phyloP scores from a whole-genome alignment of 345 rosid genomes.

The Gossypium raimondii region DNA sequence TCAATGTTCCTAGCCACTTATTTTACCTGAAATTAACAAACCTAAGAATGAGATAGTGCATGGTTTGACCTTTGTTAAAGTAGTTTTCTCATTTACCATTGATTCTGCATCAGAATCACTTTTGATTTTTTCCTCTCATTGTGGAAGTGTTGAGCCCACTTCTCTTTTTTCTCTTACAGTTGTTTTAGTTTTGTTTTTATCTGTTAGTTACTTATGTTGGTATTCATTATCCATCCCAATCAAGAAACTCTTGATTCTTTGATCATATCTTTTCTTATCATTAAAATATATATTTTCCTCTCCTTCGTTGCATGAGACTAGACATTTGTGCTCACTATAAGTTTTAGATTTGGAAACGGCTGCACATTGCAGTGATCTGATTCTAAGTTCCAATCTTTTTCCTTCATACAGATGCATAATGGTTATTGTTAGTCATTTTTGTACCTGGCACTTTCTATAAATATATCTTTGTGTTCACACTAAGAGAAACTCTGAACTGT shows the following conservation, averaged over 20 bases:
- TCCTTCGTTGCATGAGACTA: background rate
- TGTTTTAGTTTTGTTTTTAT: background rate
- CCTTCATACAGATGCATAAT: background rate
- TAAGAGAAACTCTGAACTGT: background rate
- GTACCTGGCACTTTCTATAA: background rate
- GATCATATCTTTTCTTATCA: background rate
- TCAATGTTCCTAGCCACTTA: background rate
- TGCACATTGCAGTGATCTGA: background rate
- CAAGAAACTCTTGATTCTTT: background rate
- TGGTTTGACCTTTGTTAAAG: background rate
- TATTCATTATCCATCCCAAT: background rate
- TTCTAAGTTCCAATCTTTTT: background rate
- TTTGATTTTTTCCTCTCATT: background rate
- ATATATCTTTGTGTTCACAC: background rate
- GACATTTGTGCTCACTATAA: background rate
- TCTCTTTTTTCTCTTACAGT: background rate
- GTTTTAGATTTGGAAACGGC: background rate
- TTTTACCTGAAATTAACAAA: slow-evolving; percentile 4
- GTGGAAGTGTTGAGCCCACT: background rate
- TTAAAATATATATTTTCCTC: background rate
- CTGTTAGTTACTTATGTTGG: background rate
- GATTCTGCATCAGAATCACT: background rate
- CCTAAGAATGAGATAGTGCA: slow-evolving; percentile 4
- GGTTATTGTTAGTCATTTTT: background rate
- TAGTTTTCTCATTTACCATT: background rate